Evolutionary conservation across 2,329 filamentous ascomycete genomes (phyloP).

Genomic region (Furcasterigmium sp.): DNA sequence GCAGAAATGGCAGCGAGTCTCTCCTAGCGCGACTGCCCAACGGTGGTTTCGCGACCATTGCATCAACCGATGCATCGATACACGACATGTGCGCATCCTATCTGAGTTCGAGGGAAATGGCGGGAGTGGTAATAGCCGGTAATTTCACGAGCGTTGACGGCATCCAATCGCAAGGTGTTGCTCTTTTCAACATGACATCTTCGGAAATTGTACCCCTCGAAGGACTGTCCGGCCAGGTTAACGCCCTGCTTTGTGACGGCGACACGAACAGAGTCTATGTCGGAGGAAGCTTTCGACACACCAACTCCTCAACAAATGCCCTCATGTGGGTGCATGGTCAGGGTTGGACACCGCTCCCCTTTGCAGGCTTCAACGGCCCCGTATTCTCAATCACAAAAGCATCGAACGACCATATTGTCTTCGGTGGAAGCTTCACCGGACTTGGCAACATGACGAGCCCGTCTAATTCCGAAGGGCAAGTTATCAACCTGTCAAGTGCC

Average conservation of each 20-base stretch:
- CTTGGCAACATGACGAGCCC: conserved; percentile 74
- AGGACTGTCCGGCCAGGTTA: conserved; percentile 81
- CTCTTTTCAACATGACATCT: conserved; percentile 71
- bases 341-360: conserved; percentile 77
- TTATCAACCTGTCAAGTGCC: conserved; percentile 79
- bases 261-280: conserved; percentile 78
- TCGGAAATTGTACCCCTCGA: conserved; percentile 65
- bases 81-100: conserved; percentile 81
- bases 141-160: conserved; percentile 91
- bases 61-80: conserved; percentile 78
- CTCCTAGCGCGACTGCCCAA: conserved; percentile 81
- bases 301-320: conserved; percentile 84
- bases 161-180: conserved; percentile 70
- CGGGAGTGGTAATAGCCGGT: conserved; percentile 80
- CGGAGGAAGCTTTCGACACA: conserved; percentile 76
- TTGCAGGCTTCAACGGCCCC: conserved; percentile 90
- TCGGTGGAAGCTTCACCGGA: conserved; percentile 85
- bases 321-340: conserved; percentile 68
- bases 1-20: conserved; percentile 72
- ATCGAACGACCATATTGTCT: conserved; percentile 79
- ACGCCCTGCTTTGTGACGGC: conserved; percentile 76
- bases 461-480: conserved; percentile 64
- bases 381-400: conserved; percentile 81
- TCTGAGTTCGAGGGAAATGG: conserved; percentile 57
- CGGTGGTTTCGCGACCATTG: conserved; percentile 70